phyloP scores from a whole-genome alignment of 1,139 yeast species.

The Diutina catenulata region DNA sequence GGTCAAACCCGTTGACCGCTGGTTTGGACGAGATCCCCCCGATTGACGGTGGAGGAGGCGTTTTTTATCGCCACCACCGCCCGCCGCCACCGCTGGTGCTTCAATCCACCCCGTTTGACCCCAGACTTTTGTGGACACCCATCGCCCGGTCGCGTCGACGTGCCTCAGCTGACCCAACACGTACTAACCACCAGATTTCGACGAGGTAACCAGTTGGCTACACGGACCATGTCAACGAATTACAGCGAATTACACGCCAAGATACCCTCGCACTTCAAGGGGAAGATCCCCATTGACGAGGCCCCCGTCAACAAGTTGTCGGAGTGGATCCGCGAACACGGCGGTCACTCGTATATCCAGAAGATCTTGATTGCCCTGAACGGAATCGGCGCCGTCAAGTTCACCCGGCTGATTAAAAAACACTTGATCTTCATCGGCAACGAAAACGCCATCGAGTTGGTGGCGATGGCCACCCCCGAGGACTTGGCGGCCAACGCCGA shows the following conservation, averaged over 20 bases:
- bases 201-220: neutral
- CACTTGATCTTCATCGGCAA: conserved; percentile 99
- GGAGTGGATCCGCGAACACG: conserved; percentile 74
- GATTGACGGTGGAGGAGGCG: no score
- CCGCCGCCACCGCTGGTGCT: conserved; percentile 9
- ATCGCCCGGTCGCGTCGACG: neutral
- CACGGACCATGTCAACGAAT: neutral
- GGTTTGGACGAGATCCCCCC: no score
- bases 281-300: conserved; percentile 58
- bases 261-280: conserved; percentile 66
- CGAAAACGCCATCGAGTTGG: conserved; percentile 86
- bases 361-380: conserved; percentile 89
- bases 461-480: conserved; percentile 99
- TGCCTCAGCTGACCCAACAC: neutral
- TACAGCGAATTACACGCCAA: conserved; percentile 18
- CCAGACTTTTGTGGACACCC: conserved; percentile 7
- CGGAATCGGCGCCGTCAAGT: conserved; percentile 99
- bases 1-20: no score
- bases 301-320: conserved; percentile 71
- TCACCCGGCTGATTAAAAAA: conserved; percentile 90
- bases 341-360: conserved; percentile 92
- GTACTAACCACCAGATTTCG: neutral
- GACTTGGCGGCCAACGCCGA: conserved; percentile 95
- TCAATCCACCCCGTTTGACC: conserved; percentile 9
- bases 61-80: no score